Base-by-base conservation (phyloP, 176 grass and related monocot species). In the Carex parvula region DNA sequence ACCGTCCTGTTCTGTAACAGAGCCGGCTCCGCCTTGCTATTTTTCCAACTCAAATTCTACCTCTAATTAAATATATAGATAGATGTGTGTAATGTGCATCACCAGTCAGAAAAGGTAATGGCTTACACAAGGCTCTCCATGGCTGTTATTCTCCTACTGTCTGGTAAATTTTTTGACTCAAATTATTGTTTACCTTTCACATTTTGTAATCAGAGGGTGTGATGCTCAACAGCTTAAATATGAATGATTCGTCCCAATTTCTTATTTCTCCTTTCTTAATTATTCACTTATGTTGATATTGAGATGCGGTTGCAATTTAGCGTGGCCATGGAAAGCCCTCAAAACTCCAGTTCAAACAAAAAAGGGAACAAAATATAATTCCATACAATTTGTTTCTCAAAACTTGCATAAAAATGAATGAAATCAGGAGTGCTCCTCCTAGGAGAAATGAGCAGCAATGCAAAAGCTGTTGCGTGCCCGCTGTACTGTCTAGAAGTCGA, bases 401-500 rank as follows among this genome's bases (percentile, higher is more conserved):
- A 1, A 79, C 16, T 61, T 61, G 59, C 33, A 21, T n/a, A 63
- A 8, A 63, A 81, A n/a, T 61, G 30, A 76, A 76, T 76, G 30
- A 26, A 64, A 83, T 65, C 80, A 83, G 80, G 80, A 32, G 3
- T 87, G 59, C 24, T 89, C 41, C n/a, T 92, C 14, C 83, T 33
- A 20, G n/a, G 80, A 37, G 66, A 79, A 15, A 44, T 64, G 5
- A 14, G 32, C 52, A 76, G 26, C 63, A 84, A 73, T 64, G 75
- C 14, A 4, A 76, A 17, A 60, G 83, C 22, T 20, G 48, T 84
- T 1, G 79, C 66, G 2, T 94, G 89, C 60, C 89, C 92, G 0
- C 79, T 24, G 16, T 88, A 56, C 83, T 91, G 89, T 64, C 86
- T 89, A 2, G 13, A 85, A 5, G 89, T 94, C 13, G 82, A 80